These are phyloP conservation scores for Pseudocercospora pini-densiflorae DNA, from an alignment of 2,329 filamentous ascomycete species.

Conservation along the genomic window DNA sequence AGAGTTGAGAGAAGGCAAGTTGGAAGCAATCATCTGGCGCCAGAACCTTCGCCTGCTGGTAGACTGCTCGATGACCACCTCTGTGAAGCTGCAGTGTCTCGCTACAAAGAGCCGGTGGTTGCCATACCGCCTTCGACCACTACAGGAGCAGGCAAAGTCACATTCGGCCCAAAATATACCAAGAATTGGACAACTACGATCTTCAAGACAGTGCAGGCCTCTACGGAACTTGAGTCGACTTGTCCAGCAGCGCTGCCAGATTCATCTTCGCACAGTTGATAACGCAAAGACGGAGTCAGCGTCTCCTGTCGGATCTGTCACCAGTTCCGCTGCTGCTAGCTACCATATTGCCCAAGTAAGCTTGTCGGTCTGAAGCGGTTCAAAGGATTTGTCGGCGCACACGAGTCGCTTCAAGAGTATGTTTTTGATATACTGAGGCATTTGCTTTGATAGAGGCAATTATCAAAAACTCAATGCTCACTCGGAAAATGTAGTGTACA, in stretches of 20 bases:
- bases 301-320: neutral
- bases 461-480: neutral
- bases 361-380: neutral
- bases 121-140: neutral
- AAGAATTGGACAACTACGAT: neutral
- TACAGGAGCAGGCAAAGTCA: neutral
- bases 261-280: neutral
- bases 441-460: neutral
- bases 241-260: neutral
- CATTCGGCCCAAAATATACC: neutral
- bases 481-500: neutral
- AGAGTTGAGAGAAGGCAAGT: neutral
- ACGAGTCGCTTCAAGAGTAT: neutral
- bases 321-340: neutral
- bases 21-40: neutral
- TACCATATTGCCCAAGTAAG: neutral
- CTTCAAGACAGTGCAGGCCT: neutral
- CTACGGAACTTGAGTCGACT: neutral
- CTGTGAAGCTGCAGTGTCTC: too few relatives aligned
- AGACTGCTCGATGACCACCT: too few relatives aligned
- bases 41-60: too few relatives aligned
- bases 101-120: neutral
- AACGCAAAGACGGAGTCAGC: neutral
- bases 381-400: neutral
- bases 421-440: neutral